Base-by-base conservation (phyloP, 1,284 basidiomycete genomes). In the Leccinum laetum region DNA sequence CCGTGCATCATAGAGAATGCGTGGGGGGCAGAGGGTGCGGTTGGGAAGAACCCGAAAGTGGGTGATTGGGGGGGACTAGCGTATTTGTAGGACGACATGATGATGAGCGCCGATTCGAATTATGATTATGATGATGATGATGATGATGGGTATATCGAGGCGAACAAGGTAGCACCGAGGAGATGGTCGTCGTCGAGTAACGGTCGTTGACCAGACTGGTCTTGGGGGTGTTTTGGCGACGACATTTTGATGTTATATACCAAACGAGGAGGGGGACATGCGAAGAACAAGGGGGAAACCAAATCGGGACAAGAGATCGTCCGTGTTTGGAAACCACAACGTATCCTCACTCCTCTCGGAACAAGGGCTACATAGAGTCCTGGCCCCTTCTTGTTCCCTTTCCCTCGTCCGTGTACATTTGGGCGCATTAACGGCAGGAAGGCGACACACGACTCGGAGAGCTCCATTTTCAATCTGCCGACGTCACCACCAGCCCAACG, bases 1-100 rank as follows among this genome's bases (percentile, higher is more conserved):
- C 86, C 84, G 73, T 88, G 84, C 71, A 91, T 83, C 56, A 81
- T 73, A 35, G 82, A 74, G 78, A 92, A 91, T 14, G 88, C 86
- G 70, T 90, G 86, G 46, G 86, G 84, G 14, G 84, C 83, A 13
- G 83, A 83, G 14, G 83, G 82, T 52, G 84, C 84, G 24, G 83
- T 80, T 64, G 89, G 89, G 79, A 87, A 87, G 72, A 87, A 84
- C 60, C 85, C 87, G 67, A 81, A 88, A 39, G 82, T 83, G 65
- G 85, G 84, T 2, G 84, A 85, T 39, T 81, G 72, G 64, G 85
- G 81, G 21, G 79, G 68, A 24, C 75, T 61, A 18, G 66, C 64
- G 64, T 66, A 72, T 68, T 75, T 75, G 78, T 79, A 84, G 37
- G 80, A 81, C 69, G 84, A 81, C 81, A 69, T 77, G 69, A 55